Base-by-base conservation (phyloP, 768 basidiomycete genomes). In the Hericium rajendrae region DNA sequence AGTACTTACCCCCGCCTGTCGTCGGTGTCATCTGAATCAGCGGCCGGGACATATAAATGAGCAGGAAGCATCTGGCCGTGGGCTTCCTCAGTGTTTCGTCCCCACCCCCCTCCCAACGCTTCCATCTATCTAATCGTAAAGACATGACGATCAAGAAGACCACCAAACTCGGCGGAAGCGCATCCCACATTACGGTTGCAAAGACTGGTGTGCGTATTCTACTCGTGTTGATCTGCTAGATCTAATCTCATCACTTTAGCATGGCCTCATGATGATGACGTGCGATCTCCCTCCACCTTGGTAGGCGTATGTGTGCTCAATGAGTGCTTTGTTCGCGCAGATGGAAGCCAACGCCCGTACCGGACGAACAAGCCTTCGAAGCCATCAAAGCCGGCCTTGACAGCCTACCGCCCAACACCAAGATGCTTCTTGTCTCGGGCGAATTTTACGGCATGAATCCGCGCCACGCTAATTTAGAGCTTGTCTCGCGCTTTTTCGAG, bases 291-390 rank as follows among this genome's bases (percentile, higher is more conserved):
- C 8, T 41, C 63, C 18, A 48, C 38, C 28, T 51, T n/a, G 49
- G 28, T 48, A 18, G 43, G 15, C 32, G 26, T 32, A 32, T 6
- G 56, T 26, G 54, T 56, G 32, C 32, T 50, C 48, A 15, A 18
- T 16, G 13, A 41, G 12, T 32, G 20, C 22, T 38, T 48, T 38
- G 20, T 79, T 75, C 81, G 76, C 62, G 13, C 71, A 76, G 12
- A 67, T 64, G 10, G 58, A 59, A 24, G 61, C 57, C 54, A 53
- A 37, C 54, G 50, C 62, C 64, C 9, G 68, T 76, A 38, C 70
- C 80, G 0, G 84, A 87, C 56, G 83, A 82, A 55, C 74, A 80
- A 32, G 78, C 78, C 8, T 85, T 88, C 59, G 79, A 76, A 20
- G 72, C 81, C 1, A 85, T 87, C 71, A 82, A 80, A 65, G 76